Conservation (phyloP, 257 asterid genomes). For the Striga asiatica region DNA sequence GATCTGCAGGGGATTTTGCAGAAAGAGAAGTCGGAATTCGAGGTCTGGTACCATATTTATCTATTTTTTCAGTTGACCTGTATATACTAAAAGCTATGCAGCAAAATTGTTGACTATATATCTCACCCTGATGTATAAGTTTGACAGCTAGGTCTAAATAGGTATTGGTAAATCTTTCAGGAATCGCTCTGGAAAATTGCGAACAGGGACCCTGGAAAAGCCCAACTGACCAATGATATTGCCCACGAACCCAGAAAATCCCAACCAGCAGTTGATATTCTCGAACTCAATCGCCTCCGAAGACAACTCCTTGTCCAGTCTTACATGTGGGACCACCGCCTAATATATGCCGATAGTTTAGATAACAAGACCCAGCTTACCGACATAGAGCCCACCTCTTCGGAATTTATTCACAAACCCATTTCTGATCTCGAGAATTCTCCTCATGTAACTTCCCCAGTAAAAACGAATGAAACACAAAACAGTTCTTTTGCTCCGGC, state of each 20-base stretch:
- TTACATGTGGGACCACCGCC: slow-evolving; percentile 3
- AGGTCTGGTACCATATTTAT: slow-evolving; percentile 33
- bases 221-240: background rate
- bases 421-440: slow-evolving; percentile 19
- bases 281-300: background rate
- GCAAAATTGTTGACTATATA: slow-evolving; percentile 4
- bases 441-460: slow-evolving; percentile 20
- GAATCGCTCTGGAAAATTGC: background rate
- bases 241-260: background rate
- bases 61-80: background rate
- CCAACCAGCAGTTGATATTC: background rate
- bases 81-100: background rate
- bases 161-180: background rate
- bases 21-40: slow-evolving; percentile 76
- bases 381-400: slow-evolving; percentile 24
- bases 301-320: background rate
- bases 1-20: slow-evolving; percentile 64
- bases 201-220: background rate
- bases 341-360: background rate
- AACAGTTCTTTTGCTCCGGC: slow-evolving; percentile 19
- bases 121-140: background rate
- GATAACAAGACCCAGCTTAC: slow-evolving; percentile 12
- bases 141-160: background rate
- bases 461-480: slow-evolving; percentile 9
- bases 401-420: slow-evolving; percentile 29